Base-by-base conservation (phyloP, 371 early-diverging fungal species). In the Saksenaea vasiformis region DNA sequence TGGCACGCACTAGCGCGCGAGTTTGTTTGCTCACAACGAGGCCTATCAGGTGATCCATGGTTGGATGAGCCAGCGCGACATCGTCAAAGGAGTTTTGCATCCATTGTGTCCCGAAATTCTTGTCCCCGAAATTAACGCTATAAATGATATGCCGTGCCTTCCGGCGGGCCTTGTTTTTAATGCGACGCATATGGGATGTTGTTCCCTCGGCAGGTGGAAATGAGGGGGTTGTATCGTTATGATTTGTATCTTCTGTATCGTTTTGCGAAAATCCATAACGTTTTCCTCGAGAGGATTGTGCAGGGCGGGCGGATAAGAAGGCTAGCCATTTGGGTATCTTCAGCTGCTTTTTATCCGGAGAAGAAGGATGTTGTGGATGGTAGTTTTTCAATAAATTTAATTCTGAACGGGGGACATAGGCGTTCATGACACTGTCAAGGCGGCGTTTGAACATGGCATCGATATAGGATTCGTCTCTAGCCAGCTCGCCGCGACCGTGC, bases 41-140 rank as follows among this genome's bases (percentile, higher is more conserved):
- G 9, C 80, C 75, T 19, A 79, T 61, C 3, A 79, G 39, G 10
- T 69, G 68, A 59, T 79, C 80, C 10, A 77, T 64, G 3, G 70
- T 44, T 1, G 80, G 80, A 54, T 79, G 72, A 0, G 77, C 66
- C 26, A 77, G 19, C 1, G 76, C 80, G 3, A 74, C 72, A 24
- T 79, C 77, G 7, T 79, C 76, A 68, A 79, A 79, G 1, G 70
- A 68, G 28, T 79, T 72, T 10, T 70, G 66, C 79, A 79, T 79
- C 79, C 79, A 79, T 39, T 72, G 73, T 1, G 69, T 62, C 7
- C 70, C 79, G 60, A 79, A 79, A 37, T 70, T 66, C 51, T 76
- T 64, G 53, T 79, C 79, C 0, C 76, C 79, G 64, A 79, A 79
- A 44, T 76, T 72, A 1, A 73, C 79, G 34, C 79, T 76, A 14